Evolutionary conservation across 768 basidiomycete species (phyloP), one percentile per base, ranked within the genome.

Genomic region (Hemileccinum impolitum): DNA sequence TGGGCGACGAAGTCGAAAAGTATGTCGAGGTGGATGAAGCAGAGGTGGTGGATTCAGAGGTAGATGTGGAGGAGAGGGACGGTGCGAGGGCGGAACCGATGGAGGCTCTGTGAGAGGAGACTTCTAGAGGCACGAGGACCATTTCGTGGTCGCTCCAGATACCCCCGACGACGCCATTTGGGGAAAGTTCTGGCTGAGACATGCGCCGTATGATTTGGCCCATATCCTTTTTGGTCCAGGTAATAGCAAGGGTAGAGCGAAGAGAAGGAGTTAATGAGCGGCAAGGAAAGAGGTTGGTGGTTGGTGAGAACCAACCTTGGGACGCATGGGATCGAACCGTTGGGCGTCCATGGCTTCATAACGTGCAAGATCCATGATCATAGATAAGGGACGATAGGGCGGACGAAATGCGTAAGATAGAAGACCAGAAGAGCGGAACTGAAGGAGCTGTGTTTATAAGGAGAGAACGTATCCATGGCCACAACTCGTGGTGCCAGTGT

Each of bases 101-200:
- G 21, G 62, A 63, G 42, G 42, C 15, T 50, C 62, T 45, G 45
- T 44, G 43, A 17, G 52, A 47, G 35, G 59, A 41, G 9, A 66
- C 63, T 3, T 60, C 63, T 8, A 67, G 45, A 25, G 67, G 67
- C 34, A 67, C 57, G 48, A 69, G 55, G 50, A 67, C 66, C 28
- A 69, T 39, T 48, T 67, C 66, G 26, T 67, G 67, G 61, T 67
- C 67, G 25, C 64, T 61, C 66, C 66, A 67, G 12, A 67, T 47
- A 17, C 67, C 66, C 14, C 67, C 66, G 5, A 67, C 63, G 43
- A 54, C 56, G 6, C 46, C 50, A 32, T 30, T 55, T 9, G 51
- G 48, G 18, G 60, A 54, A 2, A 50, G 39, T 32, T 56, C 52
- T 23, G 58, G 52, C 3, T 56, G 62, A 18, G 62, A 54, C 1